A percentile compares a stretch with the other conserved stretches of the same genome.
phyloP scores from a whole-genome alignment of 179 eudicot species.

The Kewa caespitosa region DNA sequence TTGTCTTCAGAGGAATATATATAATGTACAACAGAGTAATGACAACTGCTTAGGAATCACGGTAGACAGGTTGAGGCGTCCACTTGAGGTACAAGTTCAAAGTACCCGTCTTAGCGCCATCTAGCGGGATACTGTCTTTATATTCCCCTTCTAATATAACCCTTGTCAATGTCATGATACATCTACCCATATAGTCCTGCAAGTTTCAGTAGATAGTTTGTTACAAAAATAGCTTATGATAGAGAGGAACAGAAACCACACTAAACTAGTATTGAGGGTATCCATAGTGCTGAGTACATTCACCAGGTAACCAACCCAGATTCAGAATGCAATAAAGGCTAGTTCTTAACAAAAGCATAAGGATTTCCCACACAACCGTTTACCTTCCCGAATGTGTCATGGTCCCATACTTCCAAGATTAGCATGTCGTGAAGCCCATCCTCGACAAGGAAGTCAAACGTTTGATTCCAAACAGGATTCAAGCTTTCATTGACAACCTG shows the following conservation, averaged over 20 bases:
- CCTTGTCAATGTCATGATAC: constrained; percentile 72
- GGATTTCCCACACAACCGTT: neutral
- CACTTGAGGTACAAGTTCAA: constrained; percentile 60
- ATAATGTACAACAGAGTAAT: constrained; percentile 18
- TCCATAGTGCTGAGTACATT: too few species aligned
- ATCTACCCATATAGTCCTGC: constrained; percentile 82
- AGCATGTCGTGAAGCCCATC: constrained; percentile 82
- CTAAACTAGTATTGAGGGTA: too few species aligned
- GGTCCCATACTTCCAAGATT: constrained; percentile 81
- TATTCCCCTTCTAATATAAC: constrained; percentile 75
- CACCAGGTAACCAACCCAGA: neutral
- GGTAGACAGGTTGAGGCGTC: constrained; percentile 64
- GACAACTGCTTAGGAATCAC: constrained; percentile 43
- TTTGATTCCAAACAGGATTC: constrained; percentile 91
- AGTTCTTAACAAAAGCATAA: neutral
- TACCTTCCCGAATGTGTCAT: constrained; percentile 95
- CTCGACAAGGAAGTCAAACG: constrained; percentile 84
- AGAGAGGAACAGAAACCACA: too few species aligned
- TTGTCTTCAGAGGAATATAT: constrained; percentile 6
- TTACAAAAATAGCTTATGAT: neutral
- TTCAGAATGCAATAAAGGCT: neutral
- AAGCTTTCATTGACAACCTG: constrained; percentile 78
- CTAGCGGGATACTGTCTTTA: constrained; percentile 51
- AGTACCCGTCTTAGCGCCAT: constrained; percentile 62
- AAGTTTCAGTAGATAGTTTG: neutral